Percentiles rank a stretch among this genome's conserved stretches.
Evolutionary conservation across 2,329 filamentous ascomycete genomes (phyloP).

Genomic region (Elsinoe necatrix): DNA sequence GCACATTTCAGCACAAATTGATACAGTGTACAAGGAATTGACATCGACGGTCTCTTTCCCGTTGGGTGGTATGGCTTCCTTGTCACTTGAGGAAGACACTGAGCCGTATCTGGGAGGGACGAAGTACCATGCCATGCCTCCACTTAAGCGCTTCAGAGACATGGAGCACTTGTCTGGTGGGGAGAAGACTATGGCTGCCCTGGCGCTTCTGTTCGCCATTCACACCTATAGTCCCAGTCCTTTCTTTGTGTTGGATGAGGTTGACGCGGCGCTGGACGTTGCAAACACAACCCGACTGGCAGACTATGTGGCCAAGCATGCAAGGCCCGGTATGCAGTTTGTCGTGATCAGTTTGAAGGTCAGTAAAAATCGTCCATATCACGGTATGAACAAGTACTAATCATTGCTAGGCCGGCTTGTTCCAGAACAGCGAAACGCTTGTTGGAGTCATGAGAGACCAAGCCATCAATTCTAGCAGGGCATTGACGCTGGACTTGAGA

Average conservation of each 20-base stretch:
- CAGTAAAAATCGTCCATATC: neutral
- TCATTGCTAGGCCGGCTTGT: constrained; percentile 58
- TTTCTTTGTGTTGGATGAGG: constrained; percentile 97
- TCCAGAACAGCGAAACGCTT: constrained; percentile 91
- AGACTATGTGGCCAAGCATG: constrained; percentile 90
- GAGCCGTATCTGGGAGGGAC: constrained; percentile 93
- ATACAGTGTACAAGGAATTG: constrained; percentile 87
- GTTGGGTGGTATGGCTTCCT: constrained; percentile 77
- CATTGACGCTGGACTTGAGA: constrained; percentile 88
- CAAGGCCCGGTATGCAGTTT: constrained; percentile 96
- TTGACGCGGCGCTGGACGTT: constrained; percentile 96
- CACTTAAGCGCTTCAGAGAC: constrained; percentile 93
- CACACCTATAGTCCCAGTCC: constrained; percentile 92
- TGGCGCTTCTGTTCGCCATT: constrained; percentile 93
- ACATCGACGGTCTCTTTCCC: constrained; percentile 87
- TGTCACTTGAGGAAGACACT: constrained; percentile 93
- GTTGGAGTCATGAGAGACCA: constrained; percentile 96
- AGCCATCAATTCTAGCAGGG: constrained; percentile 81
- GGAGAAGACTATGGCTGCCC: constrained; percentile 96
- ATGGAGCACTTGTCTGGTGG: constrained; percentile 98
- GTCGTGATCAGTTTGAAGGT: constrained; percentile 90
- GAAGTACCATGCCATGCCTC: constrained; percentile 98
- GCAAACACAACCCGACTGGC: constrained; percentile 94
- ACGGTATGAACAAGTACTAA: constrained; percentile 1
- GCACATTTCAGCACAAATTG: constrained; percentile 93